A percentile compares a stretch with the other conserved stretches of the same genome.
Evolutionary conservation across 2,329 filamentous ascomycete species (phyloP).

Genomic region (Cytospora paraplurivora): DNA sequence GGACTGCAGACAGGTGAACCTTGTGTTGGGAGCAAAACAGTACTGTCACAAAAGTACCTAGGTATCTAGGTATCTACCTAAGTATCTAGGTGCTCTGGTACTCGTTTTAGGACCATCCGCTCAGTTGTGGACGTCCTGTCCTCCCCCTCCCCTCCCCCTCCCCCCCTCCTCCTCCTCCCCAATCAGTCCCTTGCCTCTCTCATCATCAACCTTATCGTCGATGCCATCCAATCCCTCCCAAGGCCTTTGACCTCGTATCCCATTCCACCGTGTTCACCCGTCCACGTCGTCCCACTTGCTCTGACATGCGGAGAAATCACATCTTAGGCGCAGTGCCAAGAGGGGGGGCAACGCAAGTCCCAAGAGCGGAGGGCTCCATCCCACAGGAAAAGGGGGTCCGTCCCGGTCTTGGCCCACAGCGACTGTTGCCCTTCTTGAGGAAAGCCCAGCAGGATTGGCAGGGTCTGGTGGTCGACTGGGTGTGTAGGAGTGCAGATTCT

Average conservation of each 20-base stretch:
- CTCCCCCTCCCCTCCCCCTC: background rate
- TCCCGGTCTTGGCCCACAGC: constrained; percentile 6
- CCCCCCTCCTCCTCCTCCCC: background rate
- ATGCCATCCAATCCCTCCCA: background rate
- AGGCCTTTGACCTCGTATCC: background rate
- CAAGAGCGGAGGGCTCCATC: constrained; percentile 1
- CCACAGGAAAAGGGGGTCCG: constrained; percentile 7
- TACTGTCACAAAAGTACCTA: background rate
- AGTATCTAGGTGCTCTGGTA: background rate
- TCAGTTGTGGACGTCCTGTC: background rate
- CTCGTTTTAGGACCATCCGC: too few relatives aligned
- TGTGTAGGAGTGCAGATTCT: constrained; percentile 21
- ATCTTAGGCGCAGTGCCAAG: background rate
- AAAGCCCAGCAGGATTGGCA: background rate
- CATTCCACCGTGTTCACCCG: background rate
- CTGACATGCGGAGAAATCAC: background rate
- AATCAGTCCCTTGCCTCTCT: background rate
- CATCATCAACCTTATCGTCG: background rate
- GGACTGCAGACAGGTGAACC: background rate
- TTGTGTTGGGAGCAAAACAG: background rate
- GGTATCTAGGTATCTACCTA: too few relatives aligned
- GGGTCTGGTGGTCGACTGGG: constrained; percentile 14
- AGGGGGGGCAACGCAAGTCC: background rate
- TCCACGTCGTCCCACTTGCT: background rate
- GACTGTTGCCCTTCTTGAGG: constrained; percentile 5